Evolutionary conservation across 31 red algal genomes (phyloP), one percentile per base, ranked within the genome.

Genomic region (Odonthalia washingtoniensis): DNA sequence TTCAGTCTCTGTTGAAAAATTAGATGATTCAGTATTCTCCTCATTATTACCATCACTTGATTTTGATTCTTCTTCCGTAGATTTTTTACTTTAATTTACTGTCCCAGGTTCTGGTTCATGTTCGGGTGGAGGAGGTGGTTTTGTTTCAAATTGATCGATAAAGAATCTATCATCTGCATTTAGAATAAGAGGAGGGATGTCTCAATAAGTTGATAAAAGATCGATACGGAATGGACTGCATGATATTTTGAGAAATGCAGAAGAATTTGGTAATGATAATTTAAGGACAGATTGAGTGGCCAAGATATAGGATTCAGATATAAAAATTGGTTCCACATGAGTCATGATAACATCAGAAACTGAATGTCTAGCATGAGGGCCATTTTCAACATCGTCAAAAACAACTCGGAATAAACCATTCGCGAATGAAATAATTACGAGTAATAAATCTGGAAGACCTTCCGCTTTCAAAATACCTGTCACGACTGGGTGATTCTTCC

Each of bases 321-420:
- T 62, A 62, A 9, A 0, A 17, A 85, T 1, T 39, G 82, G 66
- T 60, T 3, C n/a, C 39, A 85, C 82, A 35, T 85, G 70, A 65
- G 69, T 42, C 69, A 85, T 73, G 43, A 85, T 75, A 2, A 85
- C 46, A 74, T 85, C 82, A n/a, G 66, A 46, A n/a, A 85, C 82
- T 26, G 64, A 33, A 39, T 85, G 69, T 38, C 82, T 38, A 6
- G 49, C 46, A 28, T 74, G 49, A 30, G 61, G 66, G 9, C 44
- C 28, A 42, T 65, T 9, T 17, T 46, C 44, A 61, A 46, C 45
- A 72, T 89, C 80, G 53, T 84, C 77, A 17, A 88, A 36, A 37
- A 90, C 63, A 53, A 87, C 41, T 34, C 87, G 80, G 82, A 84
- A 78, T 30, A 81, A 45, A 0, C 78, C 86, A 81, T 89, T 67